phyloP scores from a whole-genome alignment of 2,329 filamentous ascomycete genomes.

The Sclerotinia borealis region DNA sequence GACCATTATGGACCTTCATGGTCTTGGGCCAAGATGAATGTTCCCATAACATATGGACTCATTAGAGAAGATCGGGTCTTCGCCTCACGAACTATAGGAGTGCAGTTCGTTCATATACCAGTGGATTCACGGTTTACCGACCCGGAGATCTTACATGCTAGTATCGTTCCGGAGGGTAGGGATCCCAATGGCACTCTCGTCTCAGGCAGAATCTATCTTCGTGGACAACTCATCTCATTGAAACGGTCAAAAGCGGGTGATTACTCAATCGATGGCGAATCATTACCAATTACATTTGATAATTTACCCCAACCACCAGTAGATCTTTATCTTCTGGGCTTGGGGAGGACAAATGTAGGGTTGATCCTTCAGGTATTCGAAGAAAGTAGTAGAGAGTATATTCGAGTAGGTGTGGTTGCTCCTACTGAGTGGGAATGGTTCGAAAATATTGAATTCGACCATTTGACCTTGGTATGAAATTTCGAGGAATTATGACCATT shows the following conservation, averaged over 20 bases:
- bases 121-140: not conserved
- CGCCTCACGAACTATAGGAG: not conserved
- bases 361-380: not conserved
- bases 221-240: not conserved
- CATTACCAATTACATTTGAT: not conserved
- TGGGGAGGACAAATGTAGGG: slow-evolving; percentile 5
- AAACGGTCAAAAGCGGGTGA: slow-evolving; percentile 4
- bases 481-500: not conserved
- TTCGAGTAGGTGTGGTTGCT: not conserved
- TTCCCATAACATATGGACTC: slow-evolving; percentile 3
- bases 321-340: not conserved
- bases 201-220: not conserved
- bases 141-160: not conserved
- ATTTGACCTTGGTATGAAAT: not conserved
- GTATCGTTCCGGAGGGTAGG: not conserved
- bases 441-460: not conserved
- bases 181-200: slow-evolving; percentile 4
- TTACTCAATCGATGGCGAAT: not conserved
- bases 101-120: not conserved
- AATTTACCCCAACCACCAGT: slow-evolving; percentile 8
- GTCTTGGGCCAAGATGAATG: slow-evolving; percentile 12
- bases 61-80: slow-evolving; percentile 1
- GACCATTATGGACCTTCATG: slow-evolving; percentile 7
- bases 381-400: not conserved
- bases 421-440: slow-evolving; percentile 11